phyloP scores from a whole-genome alignment of 306 rosid species.

The Abrus pulchellus region DNA sequence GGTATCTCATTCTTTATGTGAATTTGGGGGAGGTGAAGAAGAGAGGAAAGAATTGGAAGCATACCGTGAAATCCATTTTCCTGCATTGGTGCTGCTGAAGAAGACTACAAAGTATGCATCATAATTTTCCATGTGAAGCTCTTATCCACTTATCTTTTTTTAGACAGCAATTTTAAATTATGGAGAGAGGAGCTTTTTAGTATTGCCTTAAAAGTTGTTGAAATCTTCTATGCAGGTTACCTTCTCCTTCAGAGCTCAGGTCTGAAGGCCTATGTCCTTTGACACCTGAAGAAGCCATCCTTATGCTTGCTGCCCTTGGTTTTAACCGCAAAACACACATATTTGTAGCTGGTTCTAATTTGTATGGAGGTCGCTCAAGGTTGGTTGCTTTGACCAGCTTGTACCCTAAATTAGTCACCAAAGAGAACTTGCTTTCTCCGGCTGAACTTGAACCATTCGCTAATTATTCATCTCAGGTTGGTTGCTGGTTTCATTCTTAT shows the following conservation, averaged over 20 bases:
- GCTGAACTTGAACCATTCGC: conserved; percentile 79
- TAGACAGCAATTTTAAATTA: conserved; percentile 1
- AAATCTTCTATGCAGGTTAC: conserved; percentile 69
- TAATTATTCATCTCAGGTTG: conserved; percentile 95
- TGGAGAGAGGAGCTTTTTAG: conserved; percentile 28
- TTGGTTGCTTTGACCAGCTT: conserved; percentile 82
- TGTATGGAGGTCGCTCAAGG: conserved; percentile 85
- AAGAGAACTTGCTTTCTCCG: conserved; percentile 85
- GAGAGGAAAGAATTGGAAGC: conserved; percentile 91
- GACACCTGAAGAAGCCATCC: conserved; percentile 94
- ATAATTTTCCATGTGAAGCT: conserved; percentile 37
- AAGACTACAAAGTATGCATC: conserved; percentile 76
- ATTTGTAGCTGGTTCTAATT: conserved; percentile 93
- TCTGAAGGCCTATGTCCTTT: conserved; percentile 94
- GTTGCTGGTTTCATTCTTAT: conserved; percentile 40
- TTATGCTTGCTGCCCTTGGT: conserved; percentile 97
- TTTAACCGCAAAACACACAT: conserved; percentile 84
- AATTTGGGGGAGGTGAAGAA: conserved; percentile 94
- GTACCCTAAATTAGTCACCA: conserved; percentile 93
- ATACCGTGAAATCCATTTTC: conserved; percentile 91
- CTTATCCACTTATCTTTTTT: conserved; percentile 15
- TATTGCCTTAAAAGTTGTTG: conserved; percentile 26
- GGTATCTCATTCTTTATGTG: conserved; percentile 98
- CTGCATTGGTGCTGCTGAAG: conserved; percentile 74
- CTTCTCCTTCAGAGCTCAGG: conserved; percentile 83